phyloP scores from a whole-genome alignment of 2,329 filamentous ascomycete genomes.

The Pseudocercospora fijiensis region DNA sequence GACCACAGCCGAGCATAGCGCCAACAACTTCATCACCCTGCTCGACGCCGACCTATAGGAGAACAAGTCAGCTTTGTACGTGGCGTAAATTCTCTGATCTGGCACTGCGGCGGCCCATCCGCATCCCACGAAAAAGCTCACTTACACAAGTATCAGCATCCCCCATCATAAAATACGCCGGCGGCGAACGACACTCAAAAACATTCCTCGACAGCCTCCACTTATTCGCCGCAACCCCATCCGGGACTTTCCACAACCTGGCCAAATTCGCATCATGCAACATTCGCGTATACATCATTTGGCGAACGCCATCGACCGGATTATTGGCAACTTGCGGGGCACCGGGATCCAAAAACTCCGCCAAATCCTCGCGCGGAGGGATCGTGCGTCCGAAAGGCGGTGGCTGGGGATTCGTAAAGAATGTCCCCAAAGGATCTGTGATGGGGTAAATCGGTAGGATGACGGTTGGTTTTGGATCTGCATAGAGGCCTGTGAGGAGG shows the following conservation, averaged over 20 bases:
- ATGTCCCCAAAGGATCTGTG: constrained; percentile 35
- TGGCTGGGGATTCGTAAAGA: constrained; percentile 35
- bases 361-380: constrained; percentile 21
- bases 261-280: constrained; percentile 32
- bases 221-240: constrained; percentile 23
- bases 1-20: constrained; percentile 30
- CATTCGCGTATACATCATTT: constrained; percentile 34
- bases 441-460: constrained; percentile 38
- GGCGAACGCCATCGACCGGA: constrained; percentile 16
- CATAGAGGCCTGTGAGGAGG: constrained; percentile 34
- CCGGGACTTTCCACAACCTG: constrained; percentile 27
- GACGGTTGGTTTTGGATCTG: constrained; percentile 36
- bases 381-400: constrained; percentile 22
- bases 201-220: constrained; percentile 32
- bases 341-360: constrained; percentile 28
- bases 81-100: not conserved
- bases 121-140: not conserved
- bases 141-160: constrained; percentile 28
- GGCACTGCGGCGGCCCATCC: not conserved
- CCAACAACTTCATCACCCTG: constrained; percentile 36
- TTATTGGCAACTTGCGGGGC: constrained; percentile 30
- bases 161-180: constrained; percentile 35
- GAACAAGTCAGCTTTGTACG: not conserved
- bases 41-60: constrained; percentile 26
- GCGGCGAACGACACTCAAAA: constrained; percentile 26